Evolutionary conservation across 108 stramenopile genomes (phyloP).

Genomic region (Fistulifera pelliculosa): DNA sequence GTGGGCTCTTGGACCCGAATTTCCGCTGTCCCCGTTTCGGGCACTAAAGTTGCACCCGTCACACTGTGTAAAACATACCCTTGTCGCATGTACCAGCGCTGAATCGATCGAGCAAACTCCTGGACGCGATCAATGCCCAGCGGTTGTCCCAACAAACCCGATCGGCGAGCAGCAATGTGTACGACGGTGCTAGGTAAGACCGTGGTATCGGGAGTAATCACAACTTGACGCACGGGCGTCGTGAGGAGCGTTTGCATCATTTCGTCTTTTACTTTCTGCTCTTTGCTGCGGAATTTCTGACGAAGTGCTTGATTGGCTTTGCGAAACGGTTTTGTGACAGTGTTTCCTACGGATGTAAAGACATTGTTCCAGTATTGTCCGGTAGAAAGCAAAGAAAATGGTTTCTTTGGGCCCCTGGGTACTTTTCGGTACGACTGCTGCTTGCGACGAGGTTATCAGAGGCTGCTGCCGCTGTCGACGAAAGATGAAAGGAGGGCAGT

Average conservation of each 20-base stretch:
- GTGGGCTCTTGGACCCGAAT: slow-evolving; percentile 37
- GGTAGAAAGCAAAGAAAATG: slow-evolving; percentile 2
- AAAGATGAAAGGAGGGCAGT: too few species aligned
- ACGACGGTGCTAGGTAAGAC: slow-evolving; percentile 57
- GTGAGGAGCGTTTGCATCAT: slow-evolving; percentile 26
- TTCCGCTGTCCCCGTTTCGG: slow-evolving; percentile 34
- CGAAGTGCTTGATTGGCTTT: not conserved
- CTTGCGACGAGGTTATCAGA: too few species aligned
- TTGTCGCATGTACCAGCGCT: slow-evolving; percentile 56
- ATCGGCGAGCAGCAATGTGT: slow-evolving; percentile 42
- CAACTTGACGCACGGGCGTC: slow-evolving; percentile 25
- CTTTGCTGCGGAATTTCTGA: slow-evolving; percentile 6
- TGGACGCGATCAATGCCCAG: slow-evolving; percentile 53
- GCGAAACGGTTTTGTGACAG: slow-evolving; percentile 4
- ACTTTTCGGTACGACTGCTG: too few species aligned
- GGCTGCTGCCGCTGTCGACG: too few species aligned
- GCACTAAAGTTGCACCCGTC: slow-evolving; percentile 51
- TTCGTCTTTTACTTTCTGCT: slow-evolving; percentile 16
- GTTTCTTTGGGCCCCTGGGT: too few species aligned
- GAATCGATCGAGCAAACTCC: slow-evolving; percentile 38
- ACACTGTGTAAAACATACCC: slow-evolving; percentile 74
- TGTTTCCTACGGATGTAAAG: not conserved
- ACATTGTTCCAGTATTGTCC: slow-evolving; percentile 12
- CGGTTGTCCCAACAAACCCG: slow-evolving; percentile 54
- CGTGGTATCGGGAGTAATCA: slow-evolving; percentile 40